A percentile compares a stretch with the other conserved stretches of the same genome.
phyloP scores from a whole-genome alignment of 108 stramenopile species.

The Ochromonas danica region DNA sequence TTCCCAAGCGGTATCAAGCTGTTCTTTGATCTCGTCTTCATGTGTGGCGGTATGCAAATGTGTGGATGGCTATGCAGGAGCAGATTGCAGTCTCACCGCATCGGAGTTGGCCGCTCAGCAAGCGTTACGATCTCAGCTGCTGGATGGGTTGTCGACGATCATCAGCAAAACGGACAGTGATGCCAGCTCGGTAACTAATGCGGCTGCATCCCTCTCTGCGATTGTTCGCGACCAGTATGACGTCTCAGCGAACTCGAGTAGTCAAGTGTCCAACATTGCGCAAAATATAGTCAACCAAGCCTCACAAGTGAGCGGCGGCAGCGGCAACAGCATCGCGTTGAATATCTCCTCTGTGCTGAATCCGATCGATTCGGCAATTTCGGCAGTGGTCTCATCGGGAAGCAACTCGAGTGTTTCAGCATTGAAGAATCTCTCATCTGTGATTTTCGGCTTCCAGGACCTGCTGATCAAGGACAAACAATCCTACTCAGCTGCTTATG shows the following conservation, averaged over 20 bases:
- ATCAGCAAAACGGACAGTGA: background rate
- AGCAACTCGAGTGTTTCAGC: background rate
- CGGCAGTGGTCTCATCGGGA: background rate
- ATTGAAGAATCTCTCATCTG: background rate
- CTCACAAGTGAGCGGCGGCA: conserved; percentile 2
- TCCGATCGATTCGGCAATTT: background rate
- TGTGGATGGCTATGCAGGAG: background rate
- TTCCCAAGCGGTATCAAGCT: background rate
- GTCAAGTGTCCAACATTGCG: background rate
- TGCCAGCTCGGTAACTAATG: background rate
- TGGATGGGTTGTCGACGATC: background rate
- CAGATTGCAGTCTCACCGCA: background rate
- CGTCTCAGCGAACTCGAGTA: too few relatives aligned
- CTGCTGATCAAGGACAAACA: too few relatives aligned
- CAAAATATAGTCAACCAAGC: background rate
- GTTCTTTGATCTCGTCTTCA: background rate
- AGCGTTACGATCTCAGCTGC: background rate
- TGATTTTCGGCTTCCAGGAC: conserved; percentile 1
- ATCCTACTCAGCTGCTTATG: background rate
- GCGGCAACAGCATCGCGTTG: background rate
- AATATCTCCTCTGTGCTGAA: background rate
- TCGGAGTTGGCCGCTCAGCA: background rate
- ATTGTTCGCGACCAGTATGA: too few relatives aligned
- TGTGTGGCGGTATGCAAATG: background rate
- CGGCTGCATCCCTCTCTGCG: too few relatives aligned